Conservation (phyloP, 441 rosid species). For the Erysimum cheiri region DNA sequence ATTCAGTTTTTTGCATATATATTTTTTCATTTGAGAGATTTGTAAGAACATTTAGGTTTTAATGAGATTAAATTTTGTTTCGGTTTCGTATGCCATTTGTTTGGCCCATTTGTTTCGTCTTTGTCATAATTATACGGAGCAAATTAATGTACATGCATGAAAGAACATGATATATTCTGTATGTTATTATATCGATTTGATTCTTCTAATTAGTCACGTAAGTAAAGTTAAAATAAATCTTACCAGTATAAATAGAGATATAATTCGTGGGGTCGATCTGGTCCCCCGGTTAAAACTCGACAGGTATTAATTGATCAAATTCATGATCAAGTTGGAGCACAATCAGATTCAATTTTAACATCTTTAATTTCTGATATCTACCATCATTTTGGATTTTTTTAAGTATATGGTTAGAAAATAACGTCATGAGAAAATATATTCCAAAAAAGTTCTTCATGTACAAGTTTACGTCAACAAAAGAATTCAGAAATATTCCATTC, state of each 20-base stretch:
- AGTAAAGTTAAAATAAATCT: not conserved
- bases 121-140: not conserved
- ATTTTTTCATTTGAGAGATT: not conserved
- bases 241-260: slow-evolving; percentile 7
- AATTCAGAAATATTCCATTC: slow-evolving; percentile 5
- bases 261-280: slow-evolving; percentile 17
- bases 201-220: slow-evolving; percentile 8
- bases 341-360: slow-evolving; percentile 34
- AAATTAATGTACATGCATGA: slow-evolving; percentile 1
- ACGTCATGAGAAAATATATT: slow-evolving; percentile 6
- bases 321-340: slow-evolving; percentile 37
- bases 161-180: not conserved
- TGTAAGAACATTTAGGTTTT: not conserved
- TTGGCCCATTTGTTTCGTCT: too few relatives aligned
- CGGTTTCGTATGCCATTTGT: too few relatives aligned
- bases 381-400: slow-evolving; percentile 21
- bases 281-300: slow-evolving; percentile 4
- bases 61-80: not conserved
- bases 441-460: not conserved
- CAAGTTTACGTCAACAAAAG: not conserved
- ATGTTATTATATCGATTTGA: not conserved
- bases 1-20: not conserved
- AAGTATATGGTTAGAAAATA: slow-evolving; percentile 15
- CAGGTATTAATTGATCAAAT: slow-evolving; percentile 19
- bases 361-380: slow-evolving; percentile 24